phyloP scores from a whole-genome alignment of 352 stramenopile genomes.

The Proteromonas lacertae region DNA sequence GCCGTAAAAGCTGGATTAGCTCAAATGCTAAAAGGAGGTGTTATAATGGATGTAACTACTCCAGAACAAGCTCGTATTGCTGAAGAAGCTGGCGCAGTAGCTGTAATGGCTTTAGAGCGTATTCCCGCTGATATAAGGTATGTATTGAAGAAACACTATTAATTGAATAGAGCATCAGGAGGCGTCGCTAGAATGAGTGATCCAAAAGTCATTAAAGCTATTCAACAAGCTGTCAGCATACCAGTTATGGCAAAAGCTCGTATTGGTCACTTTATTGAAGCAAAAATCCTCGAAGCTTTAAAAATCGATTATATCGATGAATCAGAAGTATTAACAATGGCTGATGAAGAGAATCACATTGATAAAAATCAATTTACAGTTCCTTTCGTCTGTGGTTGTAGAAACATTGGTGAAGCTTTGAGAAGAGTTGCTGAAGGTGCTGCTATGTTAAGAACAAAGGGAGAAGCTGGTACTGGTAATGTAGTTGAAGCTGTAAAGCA shows the following conservation, averaged over 20 bases:
- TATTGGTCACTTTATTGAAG: slow-evolving; percentile 92
- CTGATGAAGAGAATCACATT: slow-evolving; percentile 82
- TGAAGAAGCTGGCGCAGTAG: slow-evolving; percentile 74
- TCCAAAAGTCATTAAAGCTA: slow-evolving; percentile 77
- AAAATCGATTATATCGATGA: slow-evolving; percentile 97
- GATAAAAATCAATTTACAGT: slow-evolving; percentile 84
- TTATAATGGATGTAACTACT: slow-evolving; percentile 81
- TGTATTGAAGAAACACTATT: not conserved
- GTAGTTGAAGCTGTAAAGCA: slow-evolving; percentile 87
- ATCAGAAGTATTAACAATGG: slow-evolving; percentile 85
- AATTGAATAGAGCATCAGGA: slow-evolving; percentile 22
- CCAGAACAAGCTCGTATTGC: slow-evolving; percentile 68
- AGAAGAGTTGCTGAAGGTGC: slow-evolving; percentile 66
- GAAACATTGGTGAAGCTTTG: slow-evolving; percentile 80
- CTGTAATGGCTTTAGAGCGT: slow-evolving; percentile 87
- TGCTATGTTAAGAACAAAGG: slow-evolving; percentile 88
- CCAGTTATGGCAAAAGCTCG: slow-evolving; percentile 90
- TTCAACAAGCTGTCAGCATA: slow-evolving; percentile 91
- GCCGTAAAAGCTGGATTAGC: slow-evolving; percentile 73
- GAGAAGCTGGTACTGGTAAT: slow-evolving; percentile 84
- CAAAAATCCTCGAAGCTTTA: slow-evolving; percentile 78
- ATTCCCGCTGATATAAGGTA: slow-evolving; percentile 80
- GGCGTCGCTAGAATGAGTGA: slow-evolving; percentile 85
- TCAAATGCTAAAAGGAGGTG: slow-evolving; percentile 88
- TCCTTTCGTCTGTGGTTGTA: slow-evolving; percentile 87